Evolutionary conservation across 257 asterid species (phyloP).

Genomic region (Capsicum pubescens): DNA sequence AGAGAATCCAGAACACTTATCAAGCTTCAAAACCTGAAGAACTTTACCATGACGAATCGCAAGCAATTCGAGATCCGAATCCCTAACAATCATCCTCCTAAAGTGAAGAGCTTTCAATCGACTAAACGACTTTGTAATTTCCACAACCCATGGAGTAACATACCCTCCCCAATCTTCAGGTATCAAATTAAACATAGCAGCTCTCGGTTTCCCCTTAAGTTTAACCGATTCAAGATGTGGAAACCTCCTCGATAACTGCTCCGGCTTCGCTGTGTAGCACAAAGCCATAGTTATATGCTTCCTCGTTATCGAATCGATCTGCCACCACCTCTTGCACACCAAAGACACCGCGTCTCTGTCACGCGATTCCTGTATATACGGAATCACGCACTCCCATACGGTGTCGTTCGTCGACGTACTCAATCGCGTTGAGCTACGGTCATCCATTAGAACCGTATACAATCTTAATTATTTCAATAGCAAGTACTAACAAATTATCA

Average conservation of each 20-base stretch:
- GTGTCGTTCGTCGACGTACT: constrained; percentile 40
- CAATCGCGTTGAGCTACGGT: constrained; percentile 23
- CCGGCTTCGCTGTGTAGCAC: constrained; percentile 73
- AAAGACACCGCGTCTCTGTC: constrained; percentile 68
- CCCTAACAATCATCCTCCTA: constrained; percentile 78
- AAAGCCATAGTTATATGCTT: constrained; percentile 82
- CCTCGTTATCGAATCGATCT: constrained; percentile 73
- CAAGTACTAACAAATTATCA: too few species aligned
- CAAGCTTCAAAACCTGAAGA: constrained; percentile 65
- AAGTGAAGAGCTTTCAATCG: constrained; percentile 69
- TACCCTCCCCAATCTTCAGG: constrained; percentile 89
- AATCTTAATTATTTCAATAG: too few species aligned
- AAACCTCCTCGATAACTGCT: constrained; percentile 58
- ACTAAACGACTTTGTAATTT: constrained; percentile 48
- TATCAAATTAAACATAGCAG: constrained; percentile 81
- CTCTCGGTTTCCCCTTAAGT: constrained; percentile 89
- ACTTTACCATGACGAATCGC: constrained; percentile 45
- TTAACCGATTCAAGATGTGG: constrained; percentile 75
- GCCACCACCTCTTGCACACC: constrained; percentile 62
- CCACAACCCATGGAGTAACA: constrained; percentile 73
- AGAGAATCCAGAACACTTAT: constrained; percentile 86
- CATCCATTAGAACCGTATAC: not conserved
- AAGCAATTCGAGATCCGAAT: constrained; percentile 70
- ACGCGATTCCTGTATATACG: constrained; percentile 68
- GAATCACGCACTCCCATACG: constrained; percentile 75